Evolutionary conservation across 176 grass and related monocot genomes (phyloP), one percentile per base, ranked within the genome.

Genomic region (Olyra latifolia): DNA sequence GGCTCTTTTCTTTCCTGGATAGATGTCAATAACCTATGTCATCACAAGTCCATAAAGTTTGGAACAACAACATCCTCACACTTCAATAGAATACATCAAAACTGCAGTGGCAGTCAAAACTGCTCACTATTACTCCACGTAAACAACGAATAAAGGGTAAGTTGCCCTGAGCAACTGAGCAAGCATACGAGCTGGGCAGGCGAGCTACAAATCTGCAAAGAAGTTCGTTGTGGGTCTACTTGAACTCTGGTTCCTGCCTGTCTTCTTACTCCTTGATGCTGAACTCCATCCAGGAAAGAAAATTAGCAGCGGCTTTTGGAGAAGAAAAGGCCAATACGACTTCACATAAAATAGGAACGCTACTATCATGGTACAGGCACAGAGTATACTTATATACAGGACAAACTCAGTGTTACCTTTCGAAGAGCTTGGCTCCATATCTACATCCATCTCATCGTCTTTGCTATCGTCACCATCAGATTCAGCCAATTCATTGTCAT

Each of bases 381-480:
- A 27, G 30, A 0, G 2, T 30, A 72, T 40, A 40, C 15, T 22
- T 55, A 2, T 45, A 64, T 30, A 17, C 13, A 58, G 28, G 24
- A 32, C 1, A 57, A 67, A 27, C 39, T 43, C 1, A 44, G 5
- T 71, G 28, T 54, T 72, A 97, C 95, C 83, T 90, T 83, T 92
- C 2, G 77, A 80, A 77, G 88, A 87, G 59, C 27, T 54, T 30
- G 84, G 86, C n/a, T 80, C 84, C 46, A 69, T 77, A 42, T 95
- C 96, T 20, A 93, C 80, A 81, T 99, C 96, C 96, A 99, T 99
- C 8, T 67, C 96, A 2, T 95, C 88, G 8, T 81, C 47, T 0
- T 98, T 82, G 7, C 44, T 77, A 27, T 94, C 47, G 20, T 87
- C 88, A 10, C 79, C 78, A 66, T 88, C 90, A 16, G 80, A 43